phyloP scores from a whole-genome alignment of 768 basidiomycete species.

The Leccinum boreale region DNA sequence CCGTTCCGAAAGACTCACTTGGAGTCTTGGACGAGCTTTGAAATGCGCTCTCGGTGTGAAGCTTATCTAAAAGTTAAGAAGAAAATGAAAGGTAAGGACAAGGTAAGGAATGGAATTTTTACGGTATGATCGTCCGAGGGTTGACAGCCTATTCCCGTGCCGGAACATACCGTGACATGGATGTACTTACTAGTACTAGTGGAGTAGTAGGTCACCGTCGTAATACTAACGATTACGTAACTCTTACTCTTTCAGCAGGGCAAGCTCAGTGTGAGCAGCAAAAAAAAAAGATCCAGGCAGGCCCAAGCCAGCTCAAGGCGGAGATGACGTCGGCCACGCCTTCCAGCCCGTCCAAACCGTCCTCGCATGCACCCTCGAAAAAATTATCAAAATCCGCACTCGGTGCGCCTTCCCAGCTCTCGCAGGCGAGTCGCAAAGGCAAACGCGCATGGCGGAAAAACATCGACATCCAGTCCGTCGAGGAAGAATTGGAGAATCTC shows the following conservation, averaged over 20 bases:
- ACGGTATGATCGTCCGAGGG: too few species aligned
- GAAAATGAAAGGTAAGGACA: too few species aligned
- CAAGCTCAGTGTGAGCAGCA: not conserved
- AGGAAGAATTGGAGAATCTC: conserved; percentile 69
- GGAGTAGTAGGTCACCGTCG: too few species aligned
- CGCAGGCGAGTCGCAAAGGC: conserved; percentile 80
- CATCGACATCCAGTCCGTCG: conserved; percentile 79
- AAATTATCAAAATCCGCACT: conserved; percentile 6
- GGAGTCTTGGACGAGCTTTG: too few species aligned
- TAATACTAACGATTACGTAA: not conserved
- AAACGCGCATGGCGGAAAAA: conserved; percentile 94
- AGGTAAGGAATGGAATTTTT: too few species aligned
- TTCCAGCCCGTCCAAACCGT: not conserved
- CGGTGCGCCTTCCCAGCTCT: conserved; percentile 29
- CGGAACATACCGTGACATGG: too few species aligned
- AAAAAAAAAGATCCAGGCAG: not conserved
- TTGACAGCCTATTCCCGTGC: too few species aligned
- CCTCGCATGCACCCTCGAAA: conserved; percentile 9
- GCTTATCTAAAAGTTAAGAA: too few species aligned
- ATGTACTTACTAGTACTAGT: too few species aligned
- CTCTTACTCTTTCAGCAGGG: too few species aligned
- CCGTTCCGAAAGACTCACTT: too few species aligned
- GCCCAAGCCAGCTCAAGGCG: not conserved
- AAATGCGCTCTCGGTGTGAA: too few species aligned
- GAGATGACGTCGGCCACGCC: conserved; percentile 9